These are phyloP conservation scores for Suhomyces coccinellae DNA, from an alignment of 1,139 yeast species.

Conservation along the genomic window DNA sequence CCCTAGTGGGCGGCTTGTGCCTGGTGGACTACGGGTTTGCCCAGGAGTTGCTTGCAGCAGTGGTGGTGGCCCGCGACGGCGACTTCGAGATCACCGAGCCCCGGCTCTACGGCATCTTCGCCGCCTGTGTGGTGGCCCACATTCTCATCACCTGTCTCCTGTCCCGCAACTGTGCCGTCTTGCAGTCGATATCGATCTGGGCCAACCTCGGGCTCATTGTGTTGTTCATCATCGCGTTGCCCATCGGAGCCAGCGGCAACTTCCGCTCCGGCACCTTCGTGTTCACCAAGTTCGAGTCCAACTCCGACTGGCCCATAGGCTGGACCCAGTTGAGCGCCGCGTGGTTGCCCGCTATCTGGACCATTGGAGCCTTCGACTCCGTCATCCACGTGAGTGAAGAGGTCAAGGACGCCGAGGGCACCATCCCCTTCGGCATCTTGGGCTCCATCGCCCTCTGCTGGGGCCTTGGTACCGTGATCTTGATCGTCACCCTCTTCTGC, in stretches of 20 bases:
- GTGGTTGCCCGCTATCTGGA: conserved; percentile 69
- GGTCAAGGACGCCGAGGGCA: conserved; percentile 60
- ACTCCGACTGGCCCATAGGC: conserved; percentile 60
- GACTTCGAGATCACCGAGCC: conserved; percentile 46
- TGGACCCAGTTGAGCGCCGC: conserved; percentile 49
- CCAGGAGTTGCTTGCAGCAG: conserved; percentile 52
- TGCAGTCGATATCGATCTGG: conserved; percentile 25
- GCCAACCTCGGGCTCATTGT: conserved; percentile 19
- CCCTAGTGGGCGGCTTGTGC: conserved; percentile 56
- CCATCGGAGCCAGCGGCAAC: conserved; percentile 31
- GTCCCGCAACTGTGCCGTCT: conserved; percentile 28
- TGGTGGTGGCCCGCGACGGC: conserved; percentile 49
- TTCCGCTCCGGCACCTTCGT: conserved; percentile 19
- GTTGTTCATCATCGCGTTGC: conserved; percentile 28
- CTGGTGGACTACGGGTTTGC: conserved; percentile 63
- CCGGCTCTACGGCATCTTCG: conserved; percentile 56
- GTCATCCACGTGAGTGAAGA: conserved; percentile 76
- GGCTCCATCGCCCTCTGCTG: conserved; percentile 59
- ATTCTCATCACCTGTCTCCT: conserved; percentile 49
- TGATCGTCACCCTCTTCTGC: conserved; percentile 56
- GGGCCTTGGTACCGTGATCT: conserved; percentile 58
- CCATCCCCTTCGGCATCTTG: conserved; percentile 68
- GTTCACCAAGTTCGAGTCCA: conserved; percentile 56
- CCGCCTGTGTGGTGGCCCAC: conserved; percentile 49
- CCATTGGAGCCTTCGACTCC: conserved; percentile 68